A percentile compares a stretch with the other conserved stretches of the same genome.
Conservation (phyloP, 1,139 yeast genomes). For the Geotrichum australiense region DNA sequence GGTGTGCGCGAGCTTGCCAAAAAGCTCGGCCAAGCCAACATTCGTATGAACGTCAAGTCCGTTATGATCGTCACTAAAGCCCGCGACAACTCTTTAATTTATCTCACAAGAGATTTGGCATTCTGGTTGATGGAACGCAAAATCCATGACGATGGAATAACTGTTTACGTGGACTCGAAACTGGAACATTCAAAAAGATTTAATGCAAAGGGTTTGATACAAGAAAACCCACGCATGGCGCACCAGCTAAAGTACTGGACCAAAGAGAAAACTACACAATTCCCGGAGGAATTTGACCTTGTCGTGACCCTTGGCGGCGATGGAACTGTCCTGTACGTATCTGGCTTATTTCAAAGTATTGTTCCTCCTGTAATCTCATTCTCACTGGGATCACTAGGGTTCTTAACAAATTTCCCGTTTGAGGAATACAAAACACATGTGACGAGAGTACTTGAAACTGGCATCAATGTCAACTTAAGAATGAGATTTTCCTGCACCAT, state of each 20-base stretch:
- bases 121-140: slow-evolving; percentile 52
- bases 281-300: slow-evolving; percentile 60
- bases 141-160: slow-evolving; percentile 19
- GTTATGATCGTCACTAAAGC: slow-evolving; percentile 84
- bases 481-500: slow-evolving; percentile 72
- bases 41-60: slow-evolving; percentile 59
- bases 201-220: slow-evolving; percentile 36
- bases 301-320: slow-evolving; percentile 83
- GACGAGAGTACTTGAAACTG: slow-evolving; percentile 51
- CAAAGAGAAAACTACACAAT: slow-evolving; percentile 45
- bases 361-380: slow-evolving; percentile 84
- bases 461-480: slow-evolving; percentile 72
- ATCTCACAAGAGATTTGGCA: slow-evolving; percentile 67
- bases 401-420: slow-evolving; percentile 68
- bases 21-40: slow-evolving; percentile 65
- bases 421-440: slow-evolving; percentile 57
- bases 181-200: slow-evolving; percentile 56
- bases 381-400: slow-evolving; percentile 74
- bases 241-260: slow-evolving; percentile 48
- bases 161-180: slow-evolving; percentile 64
- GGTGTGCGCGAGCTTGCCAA: slow-evolving; percentile 76
- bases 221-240: slow-evolving; percentile 23
- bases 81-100: slow-evolving; percentile 66
- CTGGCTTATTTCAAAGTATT: slow-evolving; percentile 66
- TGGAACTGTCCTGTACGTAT: slow-evolving; percentile 77